Evolutionary conservation across 2,329 filamentous ascomycete species (phyloP).

Genomic region (Rutstroemia sp.): DNA sequence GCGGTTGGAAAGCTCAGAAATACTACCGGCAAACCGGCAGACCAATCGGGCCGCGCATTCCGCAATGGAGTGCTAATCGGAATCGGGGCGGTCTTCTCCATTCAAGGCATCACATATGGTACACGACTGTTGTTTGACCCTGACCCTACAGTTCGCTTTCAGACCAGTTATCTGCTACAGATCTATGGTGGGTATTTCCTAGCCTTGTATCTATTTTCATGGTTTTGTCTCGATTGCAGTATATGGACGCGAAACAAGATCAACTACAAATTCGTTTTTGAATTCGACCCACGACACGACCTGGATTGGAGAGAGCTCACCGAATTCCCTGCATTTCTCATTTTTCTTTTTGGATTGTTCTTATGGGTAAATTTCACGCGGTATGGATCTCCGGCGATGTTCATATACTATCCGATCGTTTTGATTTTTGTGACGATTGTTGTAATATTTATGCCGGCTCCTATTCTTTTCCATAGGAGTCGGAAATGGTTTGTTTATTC

Average conservation of each 20-base stretch:
- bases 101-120: slow-evolving; percentile 60
- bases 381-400: slow-evolving; percentile 60
- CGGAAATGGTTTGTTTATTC: slow-evolving; percentile 83
- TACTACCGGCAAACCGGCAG: slow-evolving; percentile 50
- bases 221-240: slow-evolving; percentile 82
- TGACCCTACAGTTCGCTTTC: slow-evolving; percentile 40
- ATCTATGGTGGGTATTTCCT: slow-evolving; percentile 92
- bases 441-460: slow-evolving; percentile 70
- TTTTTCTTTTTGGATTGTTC: slow-evolving; percentile 69
- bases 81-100: slow-evolving; percentile 55
- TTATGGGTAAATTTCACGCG: slow-evolving; percentile 84
- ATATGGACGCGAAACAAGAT: slow-evolving; percentile 80
- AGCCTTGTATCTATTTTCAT: slow-evolving; percentile 66
- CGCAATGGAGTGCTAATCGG: slow-evolving; percentile 61
- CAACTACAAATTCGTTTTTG: slow-evolving; percentile 95
- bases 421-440: slow-evolving; percentile 61
- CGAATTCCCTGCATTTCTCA: slow-evolving; percentile 79
- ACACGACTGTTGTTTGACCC: slow-evolving; percentile 41
- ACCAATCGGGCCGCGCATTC: slow-evolving; percentile 52
- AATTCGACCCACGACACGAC: slow-evolving; percentile 80
- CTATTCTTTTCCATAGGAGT: slow-evolving; percentile 65
- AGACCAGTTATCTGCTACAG: slow-evolving; percentile 69
- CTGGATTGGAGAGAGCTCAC: slow-evolving; percentile 85
- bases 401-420: slow-evolving; percentile 79
- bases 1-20: slow-evolving; percentile 81